Evolutionary conservation across 352 stramenopile genomes (phyloP).

Genomic region (Globisporangium paroecandrum): DNA sequence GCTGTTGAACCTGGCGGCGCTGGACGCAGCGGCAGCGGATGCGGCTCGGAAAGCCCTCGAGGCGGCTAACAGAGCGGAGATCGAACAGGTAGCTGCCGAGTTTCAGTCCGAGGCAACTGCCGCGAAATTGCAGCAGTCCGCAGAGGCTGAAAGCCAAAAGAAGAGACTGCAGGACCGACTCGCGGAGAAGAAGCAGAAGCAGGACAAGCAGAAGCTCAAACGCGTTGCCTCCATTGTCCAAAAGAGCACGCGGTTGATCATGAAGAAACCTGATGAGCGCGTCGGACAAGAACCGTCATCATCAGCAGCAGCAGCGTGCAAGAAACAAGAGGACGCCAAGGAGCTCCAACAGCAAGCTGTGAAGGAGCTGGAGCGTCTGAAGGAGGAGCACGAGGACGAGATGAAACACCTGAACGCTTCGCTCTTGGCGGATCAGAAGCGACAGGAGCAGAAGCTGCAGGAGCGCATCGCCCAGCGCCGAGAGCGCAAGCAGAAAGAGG

Average conservation of each 20-base stretch:
- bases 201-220: slow-evolving; percentile 29
- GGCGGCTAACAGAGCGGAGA: slow-evolving; percentile 22
- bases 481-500: slow-evolving; percentile 40
- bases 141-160: slow-evolving; percentile 13
- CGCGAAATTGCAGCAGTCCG: slow-evolving; percentile 8
- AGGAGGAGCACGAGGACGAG: slow-evolving; percentile 60
- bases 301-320: slow-evolving; percentile 9
- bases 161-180: slow-evolving; percentile 26
- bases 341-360: slow-evolving; percentile 44
- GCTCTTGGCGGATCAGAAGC: slow-evolving; percentile 48
- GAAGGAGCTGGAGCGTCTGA: slow-evolving; percentile 49
- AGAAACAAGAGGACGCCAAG: slow-evolving; percentile 37
- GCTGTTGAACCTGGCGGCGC: slow-evolving; percentile 14
- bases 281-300: slow-evolving; percentile 4
- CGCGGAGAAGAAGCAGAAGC: slow-evolving; percentile 29
- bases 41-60: slow-evolving; percentile 32
- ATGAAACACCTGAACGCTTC: slow-evolving; percentile 38
- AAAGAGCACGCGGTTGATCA: slow-evolving; percentile 41
- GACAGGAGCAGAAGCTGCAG: slow-evolving; percentile 66
- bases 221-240: slow-evolving; percentile 31
- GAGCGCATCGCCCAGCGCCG: slow-evolving; percentile 53
- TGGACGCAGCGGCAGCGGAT: slow-evolving; percentile 24
- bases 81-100: slow-evolving; percentile 29
- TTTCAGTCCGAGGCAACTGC: slow-evolving; percentile 12
- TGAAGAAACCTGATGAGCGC: background rate